These are phyloP conservation scores for Amaranthus cruentus DNA, from an alignment of 148 eudicot genomes.

Conservation along the genomic window DNA sequence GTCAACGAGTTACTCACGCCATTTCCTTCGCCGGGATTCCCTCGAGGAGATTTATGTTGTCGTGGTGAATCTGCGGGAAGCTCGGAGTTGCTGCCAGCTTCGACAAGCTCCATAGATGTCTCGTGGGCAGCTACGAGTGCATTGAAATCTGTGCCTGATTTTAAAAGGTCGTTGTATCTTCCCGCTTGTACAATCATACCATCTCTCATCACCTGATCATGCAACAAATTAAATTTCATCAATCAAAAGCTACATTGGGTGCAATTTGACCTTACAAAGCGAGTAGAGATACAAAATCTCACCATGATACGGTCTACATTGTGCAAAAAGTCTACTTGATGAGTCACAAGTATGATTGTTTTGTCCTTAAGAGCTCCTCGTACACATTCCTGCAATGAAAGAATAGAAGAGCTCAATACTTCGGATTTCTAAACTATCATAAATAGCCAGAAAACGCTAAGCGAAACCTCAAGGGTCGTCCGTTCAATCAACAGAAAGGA, in stretches of 20 bases:
- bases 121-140: conserved; percentile 82
- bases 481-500: too few species aligned
- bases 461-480: too few species aligned
- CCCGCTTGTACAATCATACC: conserved; percentile 88
- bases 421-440: not conserved
- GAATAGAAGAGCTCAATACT: conserved; percentile 9
- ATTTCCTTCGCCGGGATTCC: conserved; percentile 33
- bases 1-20: conserved; percentile 30
- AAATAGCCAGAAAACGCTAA: not conserved
- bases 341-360: conserved; percentile 88
- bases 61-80: conserved; percentile 31
- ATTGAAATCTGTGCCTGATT: conserved; percentile 62
- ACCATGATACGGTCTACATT: conserved; percentile 85
- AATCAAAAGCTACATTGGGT: not conserved
- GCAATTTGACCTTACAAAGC: not conserved
- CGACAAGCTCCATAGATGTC: conserved; percentile 90
- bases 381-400: conserved; percentile 68
- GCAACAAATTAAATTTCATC: not conserved
- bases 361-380: conserved; percentile 76
- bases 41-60: conserved; percentile 28
- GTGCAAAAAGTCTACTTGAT: conserved; percentile 95
- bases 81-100: conserved; percentile 30
- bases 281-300: conserved; percentile 11
- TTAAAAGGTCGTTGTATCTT: conserved; percentile 50
- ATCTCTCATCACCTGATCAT: conserved; percentile 82